phyloP scores from a whole-genome alignment of 148 eudicot genomes.

The Rhododendron griersonianum region DNA sequence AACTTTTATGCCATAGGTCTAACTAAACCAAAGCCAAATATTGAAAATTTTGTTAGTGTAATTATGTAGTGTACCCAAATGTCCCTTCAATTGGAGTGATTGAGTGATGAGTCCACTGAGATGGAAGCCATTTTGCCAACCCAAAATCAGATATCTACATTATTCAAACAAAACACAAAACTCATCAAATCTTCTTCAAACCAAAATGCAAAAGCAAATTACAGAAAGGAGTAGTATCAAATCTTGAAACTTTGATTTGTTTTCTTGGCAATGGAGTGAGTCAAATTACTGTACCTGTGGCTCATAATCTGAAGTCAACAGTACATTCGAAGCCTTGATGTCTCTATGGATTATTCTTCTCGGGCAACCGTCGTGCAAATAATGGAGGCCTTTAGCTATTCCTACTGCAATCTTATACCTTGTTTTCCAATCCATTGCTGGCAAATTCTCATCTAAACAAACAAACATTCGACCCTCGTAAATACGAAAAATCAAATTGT shows the following conservation, averaged over 20 bases:
- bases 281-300: constrained; percentile 54
- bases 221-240: neutral
- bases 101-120: constrained; percentile 95
- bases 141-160: constrained; percentile 92
- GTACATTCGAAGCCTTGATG: constrained; percentile 76
- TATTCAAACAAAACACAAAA: neutral
- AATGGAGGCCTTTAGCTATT: constrained; percentile 78
- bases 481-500: neutral
- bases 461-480: neutral
- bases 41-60: neutral
- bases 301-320: constrained; percentile 63
- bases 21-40: neutral
- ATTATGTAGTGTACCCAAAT: constrained; percentile 61
- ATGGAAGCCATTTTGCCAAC: constrained; percentile 97
- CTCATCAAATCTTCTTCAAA: neutral
- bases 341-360: constrained; percentile 96
- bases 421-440: constrained; percentile 72
- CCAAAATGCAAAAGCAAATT: neutral
- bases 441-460: constrained; percentile 55
- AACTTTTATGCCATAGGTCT: neutral
- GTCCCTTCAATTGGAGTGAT: constrained; percentile 96
- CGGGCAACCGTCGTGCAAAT: constrained; percentile 87
- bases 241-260: neutral
- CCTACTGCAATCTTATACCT: constrained; percentile 84
- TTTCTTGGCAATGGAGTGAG: neutral